Base-by-base conservation (phyloP, 1,284 basidiomycete species). In the Xerocomus cyaneibrunnescens region DNA sequence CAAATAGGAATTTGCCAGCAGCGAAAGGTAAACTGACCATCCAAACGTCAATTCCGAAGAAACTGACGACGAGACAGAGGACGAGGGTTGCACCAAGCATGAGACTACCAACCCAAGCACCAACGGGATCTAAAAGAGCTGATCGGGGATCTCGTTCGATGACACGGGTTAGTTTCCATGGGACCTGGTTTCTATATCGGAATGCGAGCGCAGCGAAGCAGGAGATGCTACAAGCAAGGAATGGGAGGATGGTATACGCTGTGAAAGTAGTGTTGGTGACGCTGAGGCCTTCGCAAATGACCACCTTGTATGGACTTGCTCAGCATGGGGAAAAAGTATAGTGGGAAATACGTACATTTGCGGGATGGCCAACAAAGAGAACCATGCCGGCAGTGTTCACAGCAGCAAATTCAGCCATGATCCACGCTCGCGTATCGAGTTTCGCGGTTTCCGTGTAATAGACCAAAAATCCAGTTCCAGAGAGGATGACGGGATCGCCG, bases 401-500 rank as follows among this genome's bases (percentile, higher is more conserved):
- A 0, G 79, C 80, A 0, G 79, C 75, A 51, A 83, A 83, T 52
- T 84, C 76, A 21, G 78, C 74, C 50, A 80, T 79, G 39, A 82
- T 62, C 77, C n/a, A n/a, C n/a, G n/a, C n/a, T n/a, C n/a, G n/a
- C n/a, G n/a, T n/a, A n/a, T n/a, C n/a, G n/a, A n/a, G 78, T 63
- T 74, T 77, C 5, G 86, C 81, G 3, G 85, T 83, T 16, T 81
- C 71, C 0, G 91, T 92, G 58, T 92, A 89, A 66, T 94, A 94
- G 7, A 87, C 86, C 38, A 96, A 71, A 68, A 96, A 96, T 0
- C 86, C 85, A 0, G 93, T 96, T 1, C 92, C 88, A n/a, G 84
- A 88, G 17, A 94, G 77, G 51, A 94, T 89, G 57, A 94, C 80
- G 0, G 92, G 91, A 68, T 95, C 92, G 65, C 98, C 98, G 7